A percentile compares a stretch with the other conserved stretches of the same genome.
Evolutionary conservation across 1,284 basidiomycete species (phyloP).

Genomic region (Puccinia coronata): DNA sequence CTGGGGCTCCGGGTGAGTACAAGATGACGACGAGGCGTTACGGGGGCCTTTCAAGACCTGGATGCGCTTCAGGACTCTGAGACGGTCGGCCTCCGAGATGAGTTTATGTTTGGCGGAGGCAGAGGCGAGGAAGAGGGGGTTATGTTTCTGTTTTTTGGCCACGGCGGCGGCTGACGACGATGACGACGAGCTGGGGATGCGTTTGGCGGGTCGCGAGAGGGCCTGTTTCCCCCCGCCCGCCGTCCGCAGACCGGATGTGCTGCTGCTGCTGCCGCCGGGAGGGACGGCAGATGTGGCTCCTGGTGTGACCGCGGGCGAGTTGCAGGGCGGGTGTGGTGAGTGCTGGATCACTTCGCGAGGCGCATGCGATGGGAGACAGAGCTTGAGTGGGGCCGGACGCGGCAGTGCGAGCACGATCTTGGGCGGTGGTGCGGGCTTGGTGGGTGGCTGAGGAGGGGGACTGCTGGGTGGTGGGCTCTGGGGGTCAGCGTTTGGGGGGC

Average conservation of each 20-base stretch:
- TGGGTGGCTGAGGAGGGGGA: not conserved
- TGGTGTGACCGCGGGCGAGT: not conserved
- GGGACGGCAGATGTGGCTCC: not conserved
- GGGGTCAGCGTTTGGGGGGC: not conserved
- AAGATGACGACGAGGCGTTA: too few relatives aligned
- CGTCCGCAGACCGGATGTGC: not conserved
- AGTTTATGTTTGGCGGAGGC: not conserved
- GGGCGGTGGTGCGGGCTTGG: not conserved
- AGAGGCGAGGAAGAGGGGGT: constrained; percentile 1
- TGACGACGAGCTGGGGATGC: not conserved
- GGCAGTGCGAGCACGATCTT: too few relatives aligned
- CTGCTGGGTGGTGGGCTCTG: not conserved
- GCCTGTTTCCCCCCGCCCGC: not conserved
- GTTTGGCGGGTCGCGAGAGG: not conserved
- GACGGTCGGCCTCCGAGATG: not conserved
- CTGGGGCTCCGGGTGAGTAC: too few relatives aligned
- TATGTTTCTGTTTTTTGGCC: not conserved
- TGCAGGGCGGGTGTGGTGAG: not conserved
- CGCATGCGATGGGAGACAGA: not conserved
- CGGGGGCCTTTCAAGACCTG: not conserved
- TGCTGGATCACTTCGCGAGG: not conserved
- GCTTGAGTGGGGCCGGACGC: not conserved
- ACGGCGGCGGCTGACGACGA: not conserved
- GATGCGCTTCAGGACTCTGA: not conserved
- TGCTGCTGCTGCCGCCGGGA: too few relatives aligned